A percentile compares a stretch with the other conserved stretches of the same genome.
These are phyloP conservation scores for Gyromitra esculenta DNA, from an alignment of 2,329 filamentous ascomycete genomes.

Conservation along the genomic window DNA sequence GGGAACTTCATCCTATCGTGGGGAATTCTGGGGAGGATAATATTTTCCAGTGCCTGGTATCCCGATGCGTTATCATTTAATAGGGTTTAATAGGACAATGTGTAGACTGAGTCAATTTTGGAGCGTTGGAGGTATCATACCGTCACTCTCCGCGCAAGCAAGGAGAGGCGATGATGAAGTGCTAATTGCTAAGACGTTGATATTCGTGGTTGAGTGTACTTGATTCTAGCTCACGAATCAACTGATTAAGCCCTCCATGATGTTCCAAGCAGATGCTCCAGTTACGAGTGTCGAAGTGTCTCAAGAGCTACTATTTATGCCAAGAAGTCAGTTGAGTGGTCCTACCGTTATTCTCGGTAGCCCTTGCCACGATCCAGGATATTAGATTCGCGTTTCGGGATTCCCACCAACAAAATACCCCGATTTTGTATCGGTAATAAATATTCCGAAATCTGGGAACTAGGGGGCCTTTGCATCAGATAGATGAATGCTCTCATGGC, in stretches of 20 bases:
- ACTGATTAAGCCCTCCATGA: not conserved
- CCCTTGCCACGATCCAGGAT: not conserved
- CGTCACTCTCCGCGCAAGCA: not conserved
- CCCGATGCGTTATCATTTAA: not conserved
- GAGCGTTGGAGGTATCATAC: too few species aligned
- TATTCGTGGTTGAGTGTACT: not conserved
- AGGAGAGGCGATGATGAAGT: not conserved
- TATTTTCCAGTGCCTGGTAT: not conserved
- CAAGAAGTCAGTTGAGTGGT: not conserved
- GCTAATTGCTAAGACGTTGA: not conserved
- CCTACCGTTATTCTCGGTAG: not conserved
- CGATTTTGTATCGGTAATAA: constrained; percentile 4
- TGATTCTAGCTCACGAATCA: not conserved
- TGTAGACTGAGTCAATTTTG: too few species aligned
- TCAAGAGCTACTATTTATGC: not conserved
- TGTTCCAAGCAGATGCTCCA: not conserved
- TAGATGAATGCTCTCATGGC: constrained; percentile 4
- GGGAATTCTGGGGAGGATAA: not conserved
- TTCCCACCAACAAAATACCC: not conserved
- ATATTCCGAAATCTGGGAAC: not conserved
- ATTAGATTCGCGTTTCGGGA: not conserved
- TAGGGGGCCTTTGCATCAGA: constrained; percentile 3
- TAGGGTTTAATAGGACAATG: not conserved
- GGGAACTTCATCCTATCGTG: not conserved
- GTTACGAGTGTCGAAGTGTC: not conserved